These are phyloP conservation scores for Mangifera indica DNA, from an alignment of 345 rosid genomes.

Conservation along the genomic window DNA sequence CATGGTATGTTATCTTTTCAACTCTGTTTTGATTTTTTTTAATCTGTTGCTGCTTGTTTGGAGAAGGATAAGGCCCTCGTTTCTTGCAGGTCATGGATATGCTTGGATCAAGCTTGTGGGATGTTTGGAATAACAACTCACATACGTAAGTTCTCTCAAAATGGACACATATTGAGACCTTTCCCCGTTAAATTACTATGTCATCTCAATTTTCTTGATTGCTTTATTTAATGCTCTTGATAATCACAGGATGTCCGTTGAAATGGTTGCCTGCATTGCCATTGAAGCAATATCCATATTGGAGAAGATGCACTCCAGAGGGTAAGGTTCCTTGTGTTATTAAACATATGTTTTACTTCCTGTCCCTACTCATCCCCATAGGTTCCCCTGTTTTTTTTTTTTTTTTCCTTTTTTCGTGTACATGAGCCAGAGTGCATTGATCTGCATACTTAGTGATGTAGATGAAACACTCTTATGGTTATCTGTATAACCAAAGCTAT, in stretches of 20 bases:
- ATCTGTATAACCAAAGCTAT: not conserved
- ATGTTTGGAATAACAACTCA: conserved; percentile 67
- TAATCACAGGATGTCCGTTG: conserved; percentile 59
- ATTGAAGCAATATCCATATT: conserved; percentile 74
- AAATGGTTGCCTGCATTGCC: conserved; percentile 82
- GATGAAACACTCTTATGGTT: not conserved
- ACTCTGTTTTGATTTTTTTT: not conserved
- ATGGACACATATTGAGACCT: not conserved
- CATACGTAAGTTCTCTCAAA: conserved; percentile 50
- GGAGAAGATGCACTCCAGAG: conserved; percentile 66
- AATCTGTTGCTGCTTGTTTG: not conserved
- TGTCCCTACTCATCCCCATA: not conserved
- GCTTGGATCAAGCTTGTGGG: conserved; percentile 86
- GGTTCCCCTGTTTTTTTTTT: not conserved
- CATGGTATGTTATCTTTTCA: conserved; percentile 51
- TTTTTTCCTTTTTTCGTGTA: no score
- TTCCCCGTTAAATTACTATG: not conserved
- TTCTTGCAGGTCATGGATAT: conserved; percentile 71
- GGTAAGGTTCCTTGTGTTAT: conserved; percentile 36
- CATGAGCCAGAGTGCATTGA: no score
- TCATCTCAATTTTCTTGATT: not conserved
- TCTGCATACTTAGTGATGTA: not conserved
- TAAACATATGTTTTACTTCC: not conserved
- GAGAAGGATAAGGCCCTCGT: not conserved
- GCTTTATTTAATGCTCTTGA: conserved; percentile 17